These are phyloP conservation scores for Neovahlkampfia damariscottae DNA, from an alignment of 78 protist genomes.

Conservation along the genomic window DNA sequence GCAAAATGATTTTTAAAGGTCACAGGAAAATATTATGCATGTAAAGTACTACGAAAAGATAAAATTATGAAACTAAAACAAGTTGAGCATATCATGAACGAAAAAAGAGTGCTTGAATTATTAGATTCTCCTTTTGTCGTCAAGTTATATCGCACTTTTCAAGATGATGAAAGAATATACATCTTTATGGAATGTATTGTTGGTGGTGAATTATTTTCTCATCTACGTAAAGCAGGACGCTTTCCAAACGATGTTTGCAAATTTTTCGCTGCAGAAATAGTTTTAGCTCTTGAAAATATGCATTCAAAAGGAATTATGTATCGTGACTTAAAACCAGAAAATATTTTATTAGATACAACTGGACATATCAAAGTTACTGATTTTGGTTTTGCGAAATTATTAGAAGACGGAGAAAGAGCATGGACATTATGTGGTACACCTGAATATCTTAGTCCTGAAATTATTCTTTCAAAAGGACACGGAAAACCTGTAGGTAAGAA, in stretches of 20 bases:
- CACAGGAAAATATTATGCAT: constrained; percentile 51
- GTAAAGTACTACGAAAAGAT: constrained; percentile 66
- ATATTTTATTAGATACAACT: constrained; percentile 49
- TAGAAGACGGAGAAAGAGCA: constrained; percentile 53
- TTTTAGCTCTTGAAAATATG: constrained; percentile 57
- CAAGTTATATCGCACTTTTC: constrained; percentile 54
- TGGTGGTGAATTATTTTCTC: constrained; percentile 85
- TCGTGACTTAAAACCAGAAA: constrained; percentile 86
- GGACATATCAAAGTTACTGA: constrained; percentile 59
- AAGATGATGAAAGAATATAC: constrained; percentile 55
- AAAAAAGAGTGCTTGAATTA: constrained; percentile 48
- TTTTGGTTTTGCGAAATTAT: constrained; percentile 77
- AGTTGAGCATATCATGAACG: constrained; percentile 50
- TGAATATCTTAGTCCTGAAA: constrained; percentile 83
- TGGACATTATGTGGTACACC: constrained; percentile 90
- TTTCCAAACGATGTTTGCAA: constrained; percentile 29
- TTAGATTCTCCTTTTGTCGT: constrained; percentile 78
- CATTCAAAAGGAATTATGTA: constrained; percentile 65
- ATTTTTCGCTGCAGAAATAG: constrained; percentile 17
- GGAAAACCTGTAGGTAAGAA: constrained; percentile 36
- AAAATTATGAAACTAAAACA: constrained; percentile 54
- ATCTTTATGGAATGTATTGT: constrained; percentile 57
- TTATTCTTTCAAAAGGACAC: constrained; percentile 73
- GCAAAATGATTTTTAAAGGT: too few relatives aligned
- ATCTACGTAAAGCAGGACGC: constrained; percentile 35